phyloP scores from a whole-genome alignment of 1,284 basidiomycete species.

The Cutaneotrichosporon curvatum region DNA sequence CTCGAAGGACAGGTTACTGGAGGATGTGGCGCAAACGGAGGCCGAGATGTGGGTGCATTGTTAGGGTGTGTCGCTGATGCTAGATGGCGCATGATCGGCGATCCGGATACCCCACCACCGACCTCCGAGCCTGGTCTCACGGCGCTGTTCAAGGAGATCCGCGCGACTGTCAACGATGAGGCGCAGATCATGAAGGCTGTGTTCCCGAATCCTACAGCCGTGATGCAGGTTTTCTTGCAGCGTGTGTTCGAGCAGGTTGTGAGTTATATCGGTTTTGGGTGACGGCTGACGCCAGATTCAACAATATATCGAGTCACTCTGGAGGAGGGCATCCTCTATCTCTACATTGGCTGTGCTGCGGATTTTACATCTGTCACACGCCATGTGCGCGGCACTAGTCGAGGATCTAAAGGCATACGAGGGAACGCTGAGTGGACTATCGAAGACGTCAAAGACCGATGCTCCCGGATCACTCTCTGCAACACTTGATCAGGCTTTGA shows the following conservation, averaged over 20 bases:
- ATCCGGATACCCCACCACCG: conserved; percentile 73
- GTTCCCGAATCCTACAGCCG: conserved; percentile 92
- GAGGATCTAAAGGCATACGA: conserved; percentile 93
- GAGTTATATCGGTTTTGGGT: conserved; percentile 35
- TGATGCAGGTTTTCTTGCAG: conserved; percentile 98
- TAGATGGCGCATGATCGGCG: conserved; percentile 74
- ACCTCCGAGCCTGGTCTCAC: conserved; percentile 71
- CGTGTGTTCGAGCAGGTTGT: conserved; percentile 97
- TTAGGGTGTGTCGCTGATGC: not conserved
- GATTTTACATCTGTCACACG: conserved; percentile 78
- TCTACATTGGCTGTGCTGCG: conserved; percentile 89
- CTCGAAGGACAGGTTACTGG: conserved; percentile 59
- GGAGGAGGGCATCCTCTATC: conserved; percentile 63
- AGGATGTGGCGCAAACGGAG: conserved; percentile 45
- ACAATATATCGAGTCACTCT: conserved; percentile 81
- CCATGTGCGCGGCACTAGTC: conserved; percentile 69
- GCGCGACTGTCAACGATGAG: conserved; percentile 86
- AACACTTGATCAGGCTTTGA: conserved; percentile 91
- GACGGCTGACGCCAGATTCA: conserved; percentile 60
- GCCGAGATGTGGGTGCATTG: conserved; percentile 54
- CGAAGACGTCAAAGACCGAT: not conserved
- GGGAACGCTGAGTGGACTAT: conserved; percentile 49
- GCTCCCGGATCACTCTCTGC: conserved; percentile 52
- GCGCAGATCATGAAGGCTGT: conserved; percentile 98
- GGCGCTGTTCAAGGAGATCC: conserved; percentile 79